Conservation (phyloP, 208 protist genomes). For the Acanthamoeba rhysodes region DNA sequence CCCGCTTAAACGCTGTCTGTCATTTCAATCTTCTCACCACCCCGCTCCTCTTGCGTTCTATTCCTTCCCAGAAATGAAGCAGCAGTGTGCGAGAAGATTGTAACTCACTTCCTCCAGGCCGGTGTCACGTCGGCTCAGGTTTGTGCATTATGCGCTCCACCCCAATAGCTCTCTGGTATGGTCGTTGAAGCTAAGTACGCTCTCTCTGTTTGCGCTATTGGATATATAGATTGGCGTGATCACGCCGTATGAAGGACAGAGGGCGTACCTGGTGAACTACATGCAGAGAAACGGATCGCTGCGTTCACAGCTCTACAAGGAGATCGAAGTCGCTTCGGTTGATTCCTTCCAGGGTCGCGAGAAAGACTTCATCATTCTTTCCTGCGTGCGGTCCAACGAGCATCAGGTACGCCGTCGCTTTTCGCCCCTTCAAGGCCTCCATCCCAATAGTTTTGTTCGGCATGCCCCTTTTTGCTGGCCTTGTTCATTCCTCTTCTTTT, state of each 20-base stretch:
- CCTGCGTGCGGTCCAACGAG: constrained; percentile 97
- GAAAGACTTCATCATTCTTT: constrained; percentile 99
- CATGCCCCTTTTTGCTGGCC: too few species aligned
- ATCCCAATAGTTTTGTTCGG: background rate
- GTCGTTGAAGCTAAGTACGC: background rate
- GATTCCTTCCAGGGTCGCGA: constrained; percentile 98
- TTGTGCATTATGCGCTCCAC: background rate
- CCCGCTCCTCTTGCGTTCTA: background rate
- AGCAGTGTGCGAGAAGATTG: constrained; percentile 93
- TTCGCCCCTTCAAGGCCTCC: background rate
- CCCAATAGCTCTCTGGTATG: background rate
- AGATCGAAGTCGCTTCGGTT: constrained; percentile 92
- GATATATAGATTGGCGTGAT: constrained; percentile 96
- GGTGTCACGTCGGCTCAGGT: constrained; percentile 89
- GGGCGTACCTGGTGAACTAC: constrained; percentile 93
- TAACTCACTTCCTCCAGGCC: constrained; percentile 93
- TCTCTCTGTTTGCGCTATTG: background rate
- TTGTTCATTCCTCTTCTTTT: background rate
- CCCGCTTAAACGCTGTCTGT: background rate
- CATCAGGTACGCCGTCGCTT: constrained; percentile 81
- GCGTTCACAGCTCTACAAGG: constrained; percentile 90
- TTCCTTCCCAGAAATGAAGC: constrained; percentile 82
- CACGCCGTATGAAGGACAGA: constrained; percentile 98
- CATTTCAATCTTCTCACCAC: background rate
- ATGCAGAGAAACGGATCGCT: constrained; percentile 93